Percentiles rank a stretch among this genome's conserved stretches.
phyloP scores from a whole-genome alignment of 805 yeast species.

The Metahyphopichia silvanorum region DNA sequence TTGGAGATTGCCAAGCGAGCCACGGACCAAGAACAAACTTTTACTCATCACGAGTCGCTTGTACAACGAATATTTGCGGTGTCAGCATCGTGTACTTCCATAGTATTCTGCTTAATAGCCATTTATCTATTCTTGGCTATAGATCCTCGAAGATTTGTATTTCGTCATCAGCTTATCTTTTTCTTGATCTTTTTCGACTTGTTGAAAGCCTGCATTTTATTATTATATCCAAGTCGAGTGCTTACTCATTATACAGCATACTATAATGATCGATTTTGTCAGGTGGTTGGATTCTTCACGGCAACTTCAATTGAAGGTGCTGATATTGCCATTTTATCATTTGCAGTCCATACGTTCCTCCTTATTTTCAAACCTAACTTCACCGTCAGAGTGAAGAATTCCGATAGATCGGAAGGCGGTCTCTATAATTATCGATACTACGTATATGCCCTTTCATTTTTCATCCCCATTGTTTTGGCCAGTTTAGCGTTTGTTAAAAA shows the following conservation, averaged over 20 bases:
- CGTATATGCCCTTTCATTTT: conserved; percentile 55
- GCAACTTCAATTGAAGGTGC: conserved; percentile 81
- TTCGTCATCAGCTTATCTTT: conserved; percentile 68
- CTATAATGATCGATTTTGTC: conserved; percentile 49
- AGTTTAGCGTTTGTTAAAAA: conserved; percentile 60
- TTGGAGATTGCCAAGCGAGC: neutral
- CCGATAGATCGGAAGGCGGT: conserved; percentile 63
- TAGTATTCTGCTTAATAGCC: conserved; percentile 51
- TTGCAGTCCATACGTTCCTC: conserved; percentile 79
- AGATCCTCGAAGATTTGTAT: conserved; percentile 59
- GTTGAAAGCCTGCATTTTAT: conserved; percentile 63
- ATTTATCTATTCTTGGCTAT: conserved; percentile 60
- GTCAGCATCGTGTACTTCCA: conserved; percentile 35
- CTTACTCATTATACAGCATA: conserved; percentile 41
- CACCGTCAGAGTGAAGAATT: conserved; percentile 37
- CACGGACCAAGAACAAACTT: conserved; percentile 20
- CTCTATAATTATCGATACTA: conserved; percentile 54
- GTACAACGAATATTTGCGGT: conserved; percentile 37
- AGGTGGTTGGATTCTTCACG: conserved; percentile 76
- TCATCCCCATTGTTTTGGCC: conserved; percentile 67
- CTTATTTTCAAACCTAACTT: conserved; percentile 63
- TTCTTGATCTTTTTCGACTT: conserved; percentile 71
- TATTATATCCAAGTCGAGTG: conserved; percentile 66
- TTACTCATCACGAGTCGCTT: conserved; percentile 22
- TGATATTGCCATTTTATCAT: conserved; percentile 75